Conservation (phyloP, 2,329 filamentous ascomycete genomes). For the Penicillium concentricum region DNA sequence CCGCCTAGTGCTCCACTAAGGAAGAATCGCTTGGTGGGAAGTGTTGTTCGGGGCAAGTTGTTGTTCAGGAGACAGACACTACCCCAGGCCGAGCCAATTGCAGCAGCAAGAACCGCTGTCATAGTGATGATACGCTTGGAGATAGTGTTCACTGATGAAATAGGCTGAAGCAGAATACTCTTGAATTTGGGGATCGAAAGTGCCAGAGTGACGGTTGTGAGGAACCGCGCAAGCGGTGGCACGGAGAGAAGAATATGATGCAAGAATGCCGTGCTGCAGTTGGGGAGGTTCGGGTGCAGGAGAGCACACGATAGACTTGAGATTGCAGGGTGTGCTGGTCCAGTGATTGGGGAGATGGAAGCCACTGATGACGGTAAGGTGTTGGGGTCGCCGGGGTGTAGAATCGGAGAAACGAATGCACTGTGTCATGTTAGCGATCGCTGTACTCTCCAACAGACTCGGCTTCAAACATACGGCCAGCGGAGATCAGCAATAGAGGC, state of each 20-base stretch:
- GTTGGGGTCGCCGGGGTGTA: conserved; percentile 70
- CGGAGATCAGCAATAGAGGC: conserved; percentile 75
- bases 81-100: conserved; percentile 85
- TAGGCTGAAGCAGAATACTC: conserved; percentile 66
- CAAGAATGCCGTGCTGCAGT: conserved; percentile 81
- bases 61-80: conserved; percentile 85
- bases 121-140: conserved; percentile 69
- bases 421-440: conserved; percentile 40
- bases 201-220: conserved; percentile 64
- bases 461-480: conserved; percentile 67
- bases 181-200: conserved; percentile 69
- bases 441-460: background rate
- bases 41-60: conserved; percentile 68
- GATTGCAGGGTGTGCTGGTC: conserved; percentile 82
- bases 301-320: conserved; percentile 82
- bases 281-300: conserved; percentile 83
- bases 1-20: conserved; percentile 83
- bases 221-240: conserved; percentile 70
- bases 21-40: conserved; percentile 86
- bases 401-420: conserved; percentile 76
- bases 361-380: conserved; percentile 62
- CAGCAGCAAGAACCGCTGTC: conserved; percentile 73
- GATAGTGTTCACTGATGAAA: conserved; percentile 65
- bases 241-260: conserved; percentile 85
- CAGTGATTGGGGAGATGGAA: conserved; percentile 72